Evolutionary conservation across 805 yeast species (phyloP), one percentile per base, ranked within the genome.

Genomic region (Priceomyces carsonii): DNA sequence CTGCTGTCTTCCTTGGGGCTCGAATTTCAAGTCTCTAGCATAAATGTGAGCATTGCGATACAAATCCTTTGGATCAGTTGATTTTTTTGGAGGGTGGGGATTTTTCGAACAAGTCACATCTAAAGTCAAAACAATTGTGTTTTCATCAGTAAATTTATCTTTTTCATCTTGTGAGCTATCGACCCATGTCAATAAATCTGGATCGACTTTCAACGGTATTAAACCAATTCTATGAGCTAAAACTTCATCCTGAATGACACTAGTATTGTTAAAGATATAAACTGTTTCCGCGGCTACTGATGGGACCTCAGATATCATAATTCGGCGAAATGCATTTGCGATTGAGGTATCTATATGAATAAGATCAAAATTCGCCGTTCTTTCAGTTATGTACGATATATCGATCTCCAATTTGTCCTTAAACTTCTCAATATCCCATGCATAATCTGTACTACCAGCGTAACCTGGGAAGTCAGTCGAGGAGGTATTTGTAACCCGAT

Each of bases 291-390:
- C 85, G 10, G 99, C 98, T 30, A 91, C 95, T 2, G 93, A 77
- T 14, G 99, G 99, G 26, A 93, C 95, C 59, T 93, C 99, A 1
- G 97, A 78, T 36, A 93, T 81, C 98, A 93, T 90, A 51, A 93
- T 85, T 55, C 99, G 83, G 57, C 99, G 82, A 65, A 91, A 89
- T 0, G 99, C 97, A 67, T 93, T 93, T 29, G 98, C 90, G 39
- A 93, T 70, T 8, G 98, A 86, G 1, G 98, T 85, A 61, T 93
- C 99, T 33, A 90, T 66, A 51, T 87, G 82, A 39, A 85, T 66
- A 45, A 93, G 69, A 60, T 93, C 99, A 52, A 93, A 93, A 60
- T 87, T 88, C 38, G 91, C 88, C 19, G 71, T 66, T 57, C 90
- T 75, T 40, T 81, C 84, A 29, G 77, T 71, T 40, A 82, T 64